Conservation (phyloP, 192 early-diverging fungal species). For the Coemansia sp. region DNA sequence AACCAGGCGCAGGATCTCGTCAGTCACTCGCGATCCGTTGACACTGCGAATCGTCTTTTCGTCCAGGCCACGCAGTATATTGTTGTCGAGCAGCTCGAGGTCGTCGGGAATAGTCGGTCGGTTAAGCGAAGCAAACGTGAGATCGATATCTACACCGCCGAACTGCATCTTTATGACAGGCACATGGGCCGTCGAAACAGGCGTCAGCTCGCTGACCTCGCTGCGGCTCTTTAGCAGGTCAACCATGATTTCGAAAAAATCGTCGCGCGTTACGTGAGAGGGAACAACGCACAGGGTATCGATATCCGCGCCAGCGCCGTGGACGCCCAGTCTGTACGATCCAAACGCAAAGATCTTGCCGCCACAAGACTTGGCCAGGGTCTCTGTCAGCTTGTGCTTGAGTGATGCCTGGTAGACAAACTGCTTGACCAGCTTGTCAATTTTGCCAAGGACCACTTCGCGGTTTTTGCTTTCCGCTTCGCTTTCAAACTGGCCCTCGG, state of each 20-base stretch:
- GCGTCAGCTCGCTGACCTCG: constrained; percentile 83
- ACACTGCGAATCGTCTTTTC: constrained; percentile 82
- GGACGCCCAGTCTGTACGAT: constrained; percentile 92
- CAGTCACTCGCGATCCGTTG: constrained; percentile 95
- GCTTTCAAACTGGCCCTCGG: constrained; percentile 81
- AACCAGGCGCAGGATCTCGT: constrained; percentile 91
- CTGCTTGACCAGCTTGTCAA: constrained; percentile 85
- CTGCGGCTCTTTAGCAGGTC: constrained; percentile 75
- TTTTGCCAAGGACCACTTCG: constrained; percentile 80
- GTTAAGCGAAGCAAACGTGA: constrained; percentile 81
- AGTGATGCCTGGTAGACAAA: constrained; percentile 82
- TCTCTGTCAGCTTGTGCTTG: constrained; percentile 73
- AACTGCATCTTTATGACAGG: constrained; percentile 95
- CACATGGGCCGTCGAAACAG: constrained; percentile 87
- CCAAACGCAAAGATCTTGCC: constrained; percentile 99
- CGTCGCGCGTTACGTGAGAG: constrained; percentile 79
- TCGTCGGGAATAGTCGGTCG: constrained; percentile 77
- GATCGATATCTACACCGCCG: constrained; percentile 88
- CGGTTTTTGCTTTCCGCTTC: constrained; percentile 79
- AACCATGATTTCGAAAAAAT: constrained; percentile 89
- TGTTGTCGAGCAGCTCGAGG: constrained; percentile 81
- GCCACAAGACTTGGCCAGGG: constrained; percentile 79
- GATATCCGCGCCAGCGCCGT: constrained; percentile 94
- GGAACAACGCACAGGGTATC: constrained; percentile 97
- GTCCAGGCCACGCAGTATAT: constrained; percentile 82